phyloP scores from a whole-genome alignment of 176 grass and related monocot species.

The Oryza nivara region DNA sequence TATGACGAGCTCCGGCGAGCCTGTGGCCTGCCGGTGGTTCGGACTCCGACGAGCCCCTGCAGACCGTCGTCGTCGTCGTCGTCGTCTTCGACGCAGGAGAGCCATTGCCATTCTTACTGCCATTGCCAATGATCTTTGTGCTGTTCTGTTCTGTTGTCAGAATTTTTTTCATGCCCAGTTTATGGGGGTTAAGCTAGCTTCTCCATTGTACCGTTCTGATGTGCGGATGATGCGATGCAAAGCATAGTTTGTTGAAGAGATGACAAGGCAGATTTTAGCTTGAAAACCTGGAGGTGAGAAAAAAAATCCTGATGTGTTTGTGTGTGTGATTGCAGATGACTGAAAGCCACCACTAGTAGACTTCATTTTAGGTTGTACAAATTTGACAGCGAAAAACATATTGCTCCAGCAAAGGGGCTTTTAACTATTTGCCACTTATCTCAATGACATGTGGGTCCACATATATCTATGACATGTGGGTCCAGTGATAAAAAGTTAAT shows the following conservation, averaged over 20 bases:
- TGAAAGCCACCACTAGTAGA: neutral
- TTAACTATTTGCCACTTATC: too few relatives aligned
- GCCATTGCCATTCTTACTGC: constrained; percentile 42
- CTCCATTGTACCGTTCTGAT: constrained; percentile 47
- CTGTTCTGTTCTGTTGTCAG: constrained; percentile 8
- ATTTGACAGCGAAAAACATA: too few relatives aligned
- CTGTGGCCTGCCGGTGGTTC: constrained; percentile 39
- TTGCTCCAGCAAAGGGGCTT: too few relatives aligned
- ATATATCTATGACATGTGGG: too few relatives aligned
- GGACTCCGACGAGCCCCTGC: neutral
- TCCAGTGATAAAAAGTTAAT: too few relatives aligned
- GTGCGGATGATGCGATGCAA: constrained; percentile 40
- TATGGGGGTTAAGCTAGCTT: constrained; percentile 12
- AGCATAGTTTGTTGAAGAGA: constrained; percentile 37
- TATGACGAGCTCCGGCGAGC: constrained; percentile 67
- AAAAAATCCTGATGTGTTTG: neutral
- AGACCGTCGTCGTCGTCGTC: neutral
- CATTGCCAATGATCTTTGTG: constrained; percentile 52
- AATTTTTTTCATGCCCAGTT: constrained; percentile 37
- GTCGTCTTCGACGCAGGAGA: neutral
- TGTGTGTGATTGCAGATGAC: neutral
- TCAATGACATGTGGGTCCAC: too few relatives aligned
- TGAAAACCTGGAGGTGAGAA: neutral
- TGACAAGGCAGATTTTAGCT: constrained; percentile 15
- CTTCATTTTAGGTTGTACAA: neutral